These are phyloP conservation scores for Curvularia lunata DNA, from an alignment of 2,329 filamentous ascomycete species.

Conservation along the genomic window DNA sequence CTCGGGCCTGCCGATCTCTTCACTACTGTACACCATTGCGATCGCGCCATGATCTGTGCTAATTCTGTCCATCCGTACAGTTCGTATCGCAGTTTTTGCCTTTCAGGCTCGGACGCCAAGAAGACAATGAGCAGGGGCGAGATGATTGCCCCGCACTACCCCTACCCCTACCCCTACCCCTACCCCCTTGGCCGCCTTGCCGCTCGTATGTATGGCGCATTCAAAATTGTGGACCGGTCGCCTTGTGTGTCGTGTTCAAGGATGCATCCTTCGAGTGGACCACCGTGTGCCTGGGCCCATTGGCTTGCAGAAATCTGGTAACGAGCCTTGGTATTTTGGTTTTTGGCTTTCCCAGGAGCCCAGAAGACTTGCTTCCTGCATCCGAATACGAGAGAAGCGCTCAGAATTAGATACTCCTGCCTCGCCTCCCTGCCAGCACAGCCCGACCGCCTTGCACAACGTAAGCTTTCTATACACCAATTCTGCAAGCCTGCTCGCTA, in stretches of 20 bases:
- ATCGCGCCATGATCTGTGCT: background rate
- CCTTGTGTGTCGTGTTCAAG: slow-evolving; percentile 6
- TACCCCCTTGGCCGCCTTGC: background rate
- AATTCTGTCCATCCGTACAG: background rate
- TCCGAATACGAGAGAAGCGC: background rate
- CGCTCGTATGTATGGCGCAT: slow-evolving; percentile 3
- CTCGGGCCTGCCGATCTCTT: background rate
- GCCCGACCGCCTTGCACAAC: background rate
- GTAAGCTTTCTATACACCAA: background rate
- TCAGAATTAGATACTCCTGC: background rate
- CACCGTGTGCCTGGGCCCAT: background rate
- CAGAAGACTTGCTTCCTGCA: background rate
- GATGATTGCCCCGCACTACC: slow-evolving; percentile 5
- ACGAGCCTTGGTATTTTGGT: background rate
- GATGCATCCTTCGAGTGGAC: background rate
- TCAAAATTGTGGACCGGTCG: slow-evolving; percentile 5
- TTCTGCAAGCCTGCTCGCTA: background rate
- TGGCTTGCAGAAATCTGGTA: slow-evolving; percentile 1
- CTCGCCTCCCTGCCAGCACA: background rate
- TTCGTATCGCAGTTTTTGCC: slow-evolving; percentile 1
- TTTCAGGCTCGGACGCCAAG: slow-evolving; percentile 1
- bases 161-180: background rate
- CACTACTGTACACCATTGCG: background rate
- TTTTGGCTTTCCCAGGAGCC: background rate
- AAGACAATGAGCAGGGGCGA: background rate